Evolutionary conservation across 306 rosid genomes (phyloP), one percentile per base, ranked within the genome.

Genomic region (Prosopis cineraria): DNA sequence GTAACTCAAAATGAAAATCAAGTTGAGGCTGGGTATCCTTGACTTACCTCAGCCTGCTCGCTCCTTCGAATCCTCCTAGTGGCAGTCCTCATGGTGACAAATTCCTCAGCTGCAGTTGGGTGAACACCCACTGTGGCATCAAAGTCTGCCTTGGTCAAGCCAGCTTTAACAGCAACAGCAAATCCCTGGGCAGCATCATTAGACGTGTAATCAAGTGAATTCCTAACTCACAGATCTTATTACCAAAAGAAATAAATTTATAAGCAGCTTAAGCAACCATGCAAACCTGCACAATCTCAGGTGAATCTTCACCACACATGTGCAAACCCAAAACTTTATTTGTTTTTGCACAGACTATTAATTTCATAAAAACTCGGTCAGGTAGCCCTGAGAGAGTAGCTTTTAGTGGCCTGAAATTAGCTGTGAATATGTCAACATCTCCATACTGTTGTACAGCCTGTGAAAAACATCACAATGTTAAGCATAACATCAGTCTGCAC

Each of bases 311-410:
- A 73, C 99, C 99, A 58, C 99, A 96, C 98, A 93, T 84, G 79
- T 91, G 97, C 84, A 93, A 70, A 59, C 98, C 98, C 79, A 96
- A 34, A 81, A 96, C 90, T 77, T 85, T 70, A 81, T 86, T 84
- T 44, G 99, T 93, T 82, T 88, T 84, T 34, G 93, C 96, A 84
- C 89, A 90, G 78, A 93, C 94, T 48, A 93, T 2, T 77, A 96
- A 88, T 85, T 96, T 96, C 99, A 96, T 93, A 65, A 90, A 96
- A 81, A 69, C 84, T 63, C 98, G 88, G 64, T 93, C 96, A 1
- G 99, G 99, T 73, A 93, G 89, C 75, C 99, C 99, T 0, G 99
- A 93, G 74, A 96, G 83, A 65, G 99, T 96, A 70, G 99, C 98
- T 83, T 96, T 96, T 76, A 96, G 72, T 14, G 99, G 99, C 88